Percentiles rank a stretch among this genome's conserved stretches.
Conservation (phyloP, 169 alveolate genomes). For the Amoebophrya sp. region DNA sequence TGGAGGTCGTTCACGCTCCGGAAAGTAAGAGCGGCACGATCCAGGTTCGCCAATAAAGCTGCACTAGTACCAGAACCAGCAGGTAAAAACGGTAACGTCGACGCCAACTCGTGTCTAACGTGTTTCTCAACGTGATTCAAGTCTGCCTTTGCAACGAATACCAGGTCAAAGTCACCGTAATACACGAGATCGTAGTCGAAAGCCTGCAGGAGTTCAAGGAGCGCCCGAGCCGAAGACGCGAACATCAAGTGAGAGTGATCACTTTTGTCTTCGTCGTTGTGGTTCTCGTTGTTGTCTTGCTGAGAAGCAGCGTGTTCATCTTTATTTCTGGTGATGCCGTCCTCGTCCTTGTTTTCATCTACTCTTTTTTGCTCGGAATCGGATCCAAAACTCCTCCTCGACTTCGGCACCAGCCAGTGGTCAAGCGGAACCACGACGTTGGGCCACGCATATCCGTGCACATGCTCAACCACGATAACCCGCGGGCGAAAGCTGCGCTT, state of each 20-base stretch:
- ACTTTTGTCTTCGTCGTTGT: too few relatives aligned
- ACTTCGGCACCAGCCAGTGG: neutral
- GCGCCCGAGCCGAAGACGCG: neutral
- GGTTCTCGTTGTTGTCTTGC: too few relatives aligned
- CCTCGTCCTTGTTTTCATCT: too few relatives aligned
- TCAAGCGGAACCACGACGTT: neutral
- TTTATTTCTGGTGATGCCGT: too few relatives aligned
- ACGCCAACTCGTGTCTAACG: too few relatives aligned
- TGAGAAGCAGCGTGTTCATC: too few relatives aligned
- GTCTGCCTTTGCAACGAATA: too few relatives aligned
- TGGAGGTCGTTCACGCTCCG: neutral
- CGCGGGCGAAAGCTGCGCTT: neutral
- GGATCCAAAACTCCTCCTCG: neutral
- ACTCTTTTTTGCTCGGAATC: neutral
- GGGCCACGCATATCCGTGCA: neutral
- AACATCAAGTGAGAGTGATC: neutral
- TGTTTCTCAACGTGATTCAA: too few relatives aligned
- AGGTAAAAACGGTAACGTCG: too few relatives aligned
- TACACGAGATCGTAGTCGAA: neutral
- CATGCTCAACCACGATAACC: neutral
- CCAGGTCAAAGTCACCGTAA: neutral
- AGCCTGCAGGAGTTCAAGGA: neutral
- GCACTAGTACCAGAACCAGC: too few relatives aligned
- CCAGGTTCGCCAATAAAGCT: too few relatives aligned
- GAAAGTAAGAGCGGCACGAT: neutral